Conservation (phyloP, 129 eudicot species). For the Tagetes patula region DNA sequence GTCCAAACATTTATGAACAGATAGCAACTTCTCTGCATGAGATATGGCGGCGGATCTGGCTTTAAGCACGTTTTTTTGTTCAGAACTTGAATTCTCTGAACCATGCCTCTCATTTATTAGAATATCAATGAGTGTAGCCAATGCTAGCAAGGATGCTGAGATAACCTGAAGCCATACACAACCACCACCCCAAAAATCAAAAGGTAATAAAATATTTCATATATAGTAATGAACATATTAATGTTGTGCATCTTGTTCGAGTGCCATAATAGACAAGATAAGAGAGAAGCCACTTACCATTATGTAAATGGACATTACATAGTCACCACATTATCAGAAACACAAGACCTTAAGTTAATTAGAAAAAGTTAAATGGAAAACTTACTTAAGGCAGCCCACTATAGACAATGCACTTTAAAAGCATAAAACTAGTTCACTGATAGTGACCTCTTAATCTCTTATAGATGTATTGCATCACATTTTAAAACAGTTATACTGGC, state of each 20-base stretch:
- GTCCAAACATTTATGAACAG: slow-evolving; percentile 60
- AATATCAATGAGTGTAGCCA: slow-evolving; percentile 76
- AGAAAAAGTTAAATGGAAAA: not conserved
- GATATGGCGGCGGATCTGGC: slow-evolving; percentile 60
- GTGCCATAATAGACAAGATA: slow-evolving; percentile 1
- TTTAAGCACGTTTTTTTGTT: slow-evolving; percentile 62
- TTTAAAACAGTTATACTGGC: not conserved
- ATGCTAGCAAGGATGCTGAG: slow-evolving; percentile 79
- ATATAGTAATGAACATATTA: not conserved
- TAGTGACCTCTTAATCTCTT: not conserved
- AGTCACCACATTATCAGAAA: not conserved
- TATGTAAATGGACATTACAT: not conserved
- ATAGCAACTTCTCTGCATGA: slow-evolving; percentile 60
- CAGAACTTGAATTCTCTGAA: slow-evolving; percentile 40
- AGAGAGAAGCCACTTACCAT: not conserved
- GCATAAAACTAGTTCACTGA: not conserved
- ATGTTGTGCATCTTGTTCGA: not conserved
- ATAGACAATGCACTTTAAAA: not conserved
- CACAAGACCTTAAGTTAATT: not conserved
- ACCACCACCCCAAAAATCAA: not conserved
- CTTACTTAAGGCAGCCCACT: slow-evolving; percentile 1
- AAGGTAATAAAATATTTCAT: not conserved
- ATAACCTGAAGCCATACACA: slow-evolving; percentile 57
- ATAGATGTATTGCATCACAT: not conserved
- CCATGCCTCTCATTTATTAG: slow-evolving; percentile 46